Percentiles rank a stretch among this genome's conserved stretches.
phyloP scores from a whole-genome alignment of 352 stramenopile species.

The Globisporangium splendens region DNA sequence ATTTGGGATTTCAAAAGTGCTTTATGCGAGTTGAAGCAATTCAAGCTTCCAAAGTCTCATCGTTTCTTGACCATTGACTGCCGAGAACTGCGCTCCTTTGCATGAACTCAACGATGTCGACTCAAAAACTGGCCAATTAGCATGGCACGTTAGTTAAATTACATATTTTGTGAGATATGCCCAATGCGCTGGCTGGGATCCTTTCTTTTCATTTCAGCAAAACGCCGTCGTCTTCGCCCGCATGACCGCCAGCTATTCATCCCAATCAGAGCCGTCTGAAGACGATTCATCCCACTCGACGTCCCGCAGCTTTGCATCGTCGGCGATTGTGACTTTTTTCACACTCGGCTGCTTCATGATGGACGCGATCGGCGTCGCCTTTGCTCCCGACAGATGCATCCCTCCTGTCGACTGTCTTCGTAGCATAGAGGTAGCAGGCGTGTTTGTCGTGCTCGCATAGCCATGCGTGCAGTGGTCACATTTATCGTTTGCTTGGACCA shows the following conservation, averaged over 20 bases:
- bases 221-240: background rate
- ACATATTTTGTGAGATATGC: too few relatives aligned
- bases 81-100: too few relatives aligned
- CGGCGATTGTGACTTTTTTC: background rate
- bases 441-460: background rate
- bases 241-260: background rate
- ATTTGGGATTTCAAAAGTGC: too few relatives aligned
- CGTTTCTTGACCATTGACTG: too few relatives aligned
- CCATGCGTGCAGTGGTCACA: slow-evolving; percentile 53
- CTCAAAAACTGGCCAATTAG: too few relatives aligned
- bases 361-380: slow-evolving; percentile 5
- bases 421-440: background rate
- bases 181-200: slow-evolving; percentile 15
- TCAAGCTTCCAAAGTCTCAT: too few relatives aligned
- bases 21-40: too few relatives aligned
- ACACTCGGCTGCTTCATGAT: background rate
- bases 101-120: too few relatives aligned
- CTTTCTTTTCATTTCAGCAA: background rate
- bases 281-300: slow-evolving; percentile 10
- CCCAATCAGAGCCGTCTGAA: slow-evolving; percentile 10
- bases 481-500: slow-evolving; percentile 43
- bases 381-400: slow-evolving; percentile 2
- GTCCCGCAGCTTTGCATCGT: slow-evolving; percentile 6
- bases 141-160: too few relatives aligned
- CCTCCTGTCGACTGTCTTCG: slow-evolving; percentile 1